Base-by-base conservation (phyloP, 2,329 filamentous ascomycete genomes). In the Sporothrix pseudoabietina region DNA sequence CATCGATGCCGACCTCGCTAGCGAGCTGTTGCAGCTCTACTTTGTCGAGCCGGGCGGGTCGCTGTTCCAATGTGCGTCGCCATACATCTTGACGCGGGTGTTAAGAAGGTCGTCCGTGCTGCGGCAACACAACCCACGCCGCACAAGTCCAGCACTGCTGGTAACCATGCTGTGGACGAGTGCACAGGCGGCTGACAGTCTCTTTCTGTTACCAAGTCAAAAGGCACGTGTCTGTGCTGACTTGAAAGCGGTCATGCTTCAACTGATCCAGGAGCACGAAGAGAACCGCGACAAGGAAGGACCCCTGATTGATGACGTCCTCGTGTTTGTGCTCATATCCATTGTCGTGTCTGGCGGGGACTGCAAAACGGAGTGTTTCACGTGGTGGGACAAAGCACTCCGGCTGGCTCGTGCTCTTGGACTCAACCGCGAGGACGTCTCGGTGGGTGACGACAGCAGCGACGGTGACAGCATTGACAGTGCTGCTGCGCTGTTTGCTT, bases 111-210 rank as follows among this genome's bases (percentile, higher is more conserved):
- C 80, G 71, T 85, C 84, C 0, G 79, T 86, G 4, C 78, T 84
- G 0, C 80, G 83, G 57, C 78, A 81, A 1, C 79, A 79, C 0
- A 80, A 80, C 22, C 83, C 84, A 1, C 80, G 85, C 32, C 78
- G 77, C 10, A 82, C 81, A 0, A 83, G 84, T 0, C 82, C 84
- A 0, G 84, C 85, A 1, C 78, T 87, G 4, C 77, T 87, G 6
- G 81, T 82, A 0, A 83, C 83, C 0, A 85, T 87, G 73, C 79
- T 87, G 0, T 87, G 84, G 82, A 84, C 82, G 61, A 82, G 83
- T 10, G 82, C 84, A 0, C 83, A 86, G 72, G 86, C 83, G 12
- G 83, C 84, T 0, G 83, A 85, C 69, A 83, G 84, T 68, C 76
- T 83, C 22, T 80, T 85, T 9, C 79, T 83, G 26, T 79, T 83